Base-by-base conservation (phyloP, 441 rosid species). In the Flueggea neowawraea region DNA sequence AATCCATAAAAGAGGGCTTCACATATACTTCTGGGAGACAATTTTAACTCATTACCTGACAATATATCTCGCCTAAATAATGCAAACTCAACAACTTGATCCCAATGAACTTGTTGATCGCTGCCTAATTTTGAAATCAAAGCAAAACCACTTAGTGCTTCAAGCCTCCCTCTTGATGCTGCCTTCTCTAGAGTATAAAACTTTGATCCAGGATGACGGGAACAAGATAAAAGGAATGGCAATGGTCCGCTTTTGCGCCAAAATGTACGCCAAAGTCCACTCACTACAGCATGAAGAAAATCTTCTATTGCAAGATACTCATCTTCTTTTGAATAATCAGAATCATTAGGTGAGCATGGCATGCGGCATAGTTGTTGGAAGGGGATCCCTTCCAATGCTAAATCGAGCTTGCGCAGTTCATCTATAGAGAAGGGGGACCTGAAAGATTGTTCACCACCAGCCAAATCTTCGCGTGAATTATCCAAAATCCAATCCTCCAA, bases 1-100 rank as follows among this genome's bases (percentile, higher is more conserved):
- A 80, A 62, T 62, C 87, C 89, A 55, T 76, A 84, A 60, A 78
- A 86, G 52, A 86, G 81, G 62, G 92, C 89, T 82, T 86, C 86
- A 41, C 89, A 82, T 60, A 83, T 75, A 64, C 68, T 55, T 45
- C 62, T 69, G 33, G 80, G 55, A 36, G 89, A 84, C 73, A 84
- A 64, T 55, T 61, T 86, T 59, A 78, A 52, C 59, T 80, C 81
- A 39, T 73, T 64, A 47, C 66, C 86, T 4, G 76, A 74, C 59
- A 82, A 44, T 70, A 84, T 78, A 60, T 74, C 77, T 31, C 77
- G 66, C 64, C 76, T 84, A 68, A 77, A 72, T 43, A 84, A 65
- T 64, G 77, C 73, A 51, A 82, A 73, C 71, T 78, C 72, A 58
- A 77, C 65, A 48, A 84, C 81, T 65, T 79, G 82, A 64, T 81